A percentile compares a stretch with the other conserved stretches of the same genome.
phyloP scores from a whole-genome alignment of 495 filamentous ascomycete genomes.

The Aspergillus conjunctus region DNA sequence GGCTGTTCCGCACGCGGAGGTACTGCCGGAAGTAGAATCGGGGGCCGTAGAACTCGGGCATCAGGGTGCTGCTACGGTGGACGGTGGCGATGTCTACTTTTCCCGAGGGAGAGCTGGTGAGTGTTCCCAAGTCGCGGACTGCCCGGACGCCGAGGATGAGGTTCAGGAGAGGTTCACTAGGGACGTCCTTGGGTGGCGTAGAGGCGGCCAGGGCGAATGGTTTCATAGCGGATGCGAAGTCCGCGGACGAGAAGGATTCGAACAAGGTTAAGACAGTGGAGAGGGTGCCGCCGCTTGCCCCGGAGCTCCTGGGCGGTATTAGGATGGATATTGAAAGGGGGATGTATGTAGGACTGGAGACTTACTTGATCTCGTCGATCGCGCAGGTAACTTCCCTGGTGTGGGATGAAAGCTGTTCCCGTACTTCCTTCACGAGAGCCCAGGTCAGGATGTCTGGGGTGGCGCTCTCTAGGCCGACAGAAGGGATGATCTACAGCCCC shows the following conservation, averaged over 20 bases:
- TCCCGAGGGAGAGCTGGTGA: conserved; percentile 62
- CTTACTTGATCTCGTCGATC: conserved; percentile 64
- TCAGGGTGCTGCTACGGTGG: conserved; percentile 75
- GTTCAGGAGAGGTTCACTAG: conserved; percentile 34
- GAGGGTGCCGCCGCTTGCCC: conserved; percentile 75
- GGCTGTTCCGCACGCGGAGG: conserved; percentile 59
- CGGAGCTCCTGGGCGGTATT: conserved; percentile 38
- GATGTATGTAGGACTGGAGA: neutral
- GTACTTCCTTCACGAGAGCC: conserved; percentile 65
- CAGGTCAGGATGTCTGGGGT: conserved; percentile 80
- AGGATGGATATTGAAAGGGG: neutral
- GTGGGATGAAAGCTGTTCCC: conserved; percentile 55
- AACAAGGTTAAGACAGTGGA: conserved; percentile 64
- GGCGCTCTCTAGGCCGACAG: conserved; percentile 82
- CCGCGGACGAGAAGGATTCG: conserved; percentile 58
- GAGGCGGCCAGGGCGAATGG: conserved; percentile 72
- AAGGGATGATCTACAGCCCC: conserved; percentile 70
- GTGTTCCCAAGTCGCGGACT: conserved; percentile 66
- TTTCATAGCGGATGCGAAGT: conserved; percentile 55
- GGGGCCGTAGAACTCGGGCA: conserved; percentile 68
- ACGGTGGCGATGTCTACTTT: conserved; percentile 67
- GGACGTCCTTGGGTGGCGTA: conserved; percentile 42
- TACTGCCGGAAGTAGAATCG: conserved; percentile 74
- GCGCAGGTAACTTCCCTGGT: conserved; percentile 62
- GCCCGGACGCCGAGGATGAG: conserved; percentile 62